Conservation (phyloP, 164 flowering plant species). For the Protea cynaroides region DNA sequence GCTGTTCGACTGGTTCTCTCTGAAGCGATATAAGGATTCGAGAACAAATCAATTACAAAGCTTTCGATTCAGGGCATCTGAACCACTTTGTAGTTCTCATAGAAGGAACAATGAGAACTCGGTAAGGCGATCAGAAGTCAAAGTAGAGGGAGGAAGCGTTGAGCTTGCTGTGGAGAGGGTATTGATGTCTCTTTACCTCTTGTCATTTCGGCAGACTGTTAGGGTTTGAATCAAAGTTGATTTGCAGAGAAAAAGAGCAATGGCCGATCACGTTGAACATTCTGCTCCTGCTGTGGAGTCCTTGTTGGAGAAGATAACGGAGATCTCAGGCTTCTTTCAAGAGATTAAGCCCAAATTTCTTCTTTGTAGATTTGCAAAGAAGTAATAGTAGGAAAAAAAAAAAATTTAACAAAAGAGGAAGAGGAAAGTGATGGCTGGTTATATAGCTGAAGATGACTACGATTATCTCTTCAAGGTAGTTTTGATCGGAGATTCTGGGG, state of each 20-base stretch:
- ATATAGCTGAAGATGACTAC: slow-evolving; percentile 64
- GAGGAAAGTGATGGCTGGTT: slow-evolving; percentile 43
- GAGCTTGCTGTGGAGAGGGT: background rate
- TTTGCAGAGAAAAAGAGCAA: background rate
- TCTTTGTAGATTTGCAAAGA: slow-evolving; percentile 5
- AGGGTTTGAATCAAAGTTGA: background rate
- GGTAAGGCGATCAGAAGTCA: too few relatives aligned
- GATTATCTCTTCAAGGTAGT: slow-evolving; percentile 68
- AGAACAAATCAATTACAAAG: too few relatives aligned
- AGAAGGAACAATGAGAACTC: background rate
- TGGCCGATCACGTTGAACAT: slow-evolving; percentile 22
- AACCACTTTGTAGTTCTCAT: too few relatives aligned
- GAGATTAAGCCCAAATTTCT: background rate
- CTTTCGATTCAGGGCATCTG: too few relatives aligned
- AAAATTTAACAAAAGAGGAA: too few relatives aligned
- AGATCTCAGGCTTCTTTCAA: slow-evolving; percentile 14
- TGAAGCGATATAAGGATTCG: too few relatives aligned
- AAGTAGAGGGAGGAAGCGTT: background rate
- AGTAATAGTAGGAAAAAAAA: too few relatives aligned
- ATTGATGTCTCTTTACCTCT: too few relatives aligned
- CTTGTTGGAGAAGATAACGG: slow-evolving; percentile 54
- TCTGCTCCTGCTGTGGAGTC: slow-evolving; percentile 31
- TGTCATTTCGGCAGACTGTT: background rate
- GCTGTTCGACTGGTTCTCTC: too few relatives aligned
- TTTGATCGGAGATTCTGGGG: slow-evolving; percentile 63